These are phyloP conservation scores for Adenanthera pavonina DNA, from an alignment of 306 rosid species.

Conservation along the genomic window DNA sequence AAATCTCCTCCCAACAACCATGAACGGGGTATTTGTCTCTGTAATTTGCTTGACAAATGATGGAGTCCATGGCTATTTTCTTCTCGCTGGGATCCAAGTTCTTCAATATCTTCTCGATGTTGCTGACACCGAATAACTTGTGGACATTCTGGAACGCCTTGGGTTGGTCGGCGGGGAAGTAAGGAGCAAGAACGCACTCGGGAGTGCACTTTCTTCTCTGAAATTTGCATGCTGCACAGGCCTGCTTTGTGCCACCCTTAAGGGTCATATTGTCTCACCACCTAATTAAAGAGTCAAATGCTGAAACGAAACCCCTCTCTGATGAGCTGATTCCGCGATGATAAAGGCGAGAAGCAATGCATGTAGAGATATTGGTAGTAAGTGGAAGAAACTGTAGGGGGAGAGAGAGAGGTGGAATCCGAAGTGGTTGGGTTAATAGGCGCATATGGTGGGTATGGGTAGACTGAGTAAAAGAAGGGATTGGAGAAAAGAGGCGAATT, in stretches of 20 bases:
- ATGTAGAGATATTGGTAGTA: not conserved
- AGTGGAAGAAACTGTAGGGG: constrained; percentile 22
- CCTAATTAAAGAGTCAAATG: constrained; percentile 19
- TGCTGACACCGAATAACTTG: constrained; percentile 75
- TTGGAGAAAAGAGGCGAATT: constrained; percentile 19
- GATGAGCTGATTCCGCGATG: constrained; percentile 1
- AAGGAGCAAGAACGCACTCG: constrained; percentile 71
- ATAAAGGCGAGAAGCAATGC: constrained; percentile 23
- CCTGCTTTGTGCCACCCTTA: constrained; percentile 71
- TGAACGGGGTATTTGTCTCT: constrained; percentile 65
- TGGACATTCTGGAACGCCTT: constrained; percentile 68
- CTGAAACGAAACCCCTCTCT: constrained; percentile 17
- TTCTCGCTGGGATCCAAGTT: constrained; percentile 51
- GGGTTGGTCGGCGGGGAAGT: constrained; percentile 78
- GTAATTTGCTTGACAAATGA: constrained; percentile 63
- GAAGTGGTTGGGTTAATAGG: constrained; percentile 35
- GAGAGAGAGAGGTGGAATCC: not conserved
- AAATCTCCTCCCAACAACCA: constrained; percentile 66
- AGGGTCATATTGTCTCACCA: constrained; percentile 60
- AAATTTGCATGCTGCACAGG: constrained; percentile 80
- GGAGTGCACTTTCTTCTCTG: constrained; percentile 73
- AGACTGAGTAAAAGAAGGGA: constrained; percentile 54
- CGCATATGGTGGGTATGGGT: constrained; percentile 42
- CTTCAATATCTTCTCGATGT: constrained; percentile 60
- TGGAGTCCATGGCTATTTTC: constrained; percentile 64